phyloP scores from a whole-genome alignment of 768 basidiomycete species.

The Pleurotus eryngii region DNA sequence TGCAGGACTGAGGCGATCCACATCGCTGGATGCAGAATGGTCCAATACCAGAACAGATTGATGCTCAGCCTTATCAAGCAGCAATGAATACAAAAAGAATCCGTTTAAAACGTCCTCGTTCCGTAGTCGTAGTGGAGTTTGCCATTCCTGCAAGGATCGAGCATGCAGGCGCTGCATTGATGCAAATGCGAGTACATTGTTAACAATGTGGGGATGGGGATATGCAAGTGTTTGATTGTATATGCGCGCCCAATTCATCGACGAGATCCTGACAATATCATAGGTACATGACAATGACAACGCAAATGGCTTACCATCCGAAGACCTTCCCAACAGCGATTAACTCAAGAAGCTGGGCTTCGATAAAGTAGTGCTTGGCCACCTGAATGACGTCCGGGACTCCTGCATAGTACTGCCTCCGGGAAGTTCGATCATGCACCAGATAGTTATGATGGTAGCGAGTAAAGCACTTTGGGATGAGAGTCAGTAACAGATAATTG shows the following conservation, averaged over 20 bases:
- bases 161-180: background rate
- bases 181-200: background rate
- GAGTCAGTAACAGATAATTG: constrained; percentile 13
- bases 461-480: background rate
- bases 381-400: constrained; percentile 21
- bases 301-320: constrained; percentile 18
- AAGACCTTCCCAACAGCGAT: constrained; percentile 13
- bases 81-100: constrained; percentile 14
- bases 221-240: constrained; percentile 16
- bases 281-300: background rate
- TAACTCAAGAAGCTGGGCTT: constrained; percentile 15
- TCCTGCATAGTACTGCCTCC: constrained; percentile 14
- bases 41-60: constrained; percentile 5
- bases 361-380: constrained; percentile 25
- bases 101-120: constrained; percentile 6
- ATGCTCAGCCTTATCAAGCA: constrained; percentile 8
- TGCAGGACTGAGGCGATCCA: constrained; percentile 8
- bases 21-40: constrained; percentile 4
- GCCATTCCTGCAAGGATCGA: background rate
- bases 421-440: background rate
- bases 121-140: background rate
- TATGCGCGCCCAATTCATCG: constrained; percentile 16
- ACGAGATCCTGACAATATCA: constrained; percentile 14
- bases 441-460: too few species aligned
- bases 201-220: background rate